Conservation (phyloP, 2,329 filamentous ascomycete genomes). For the Aotearoamyces nothofagi region DNA sequence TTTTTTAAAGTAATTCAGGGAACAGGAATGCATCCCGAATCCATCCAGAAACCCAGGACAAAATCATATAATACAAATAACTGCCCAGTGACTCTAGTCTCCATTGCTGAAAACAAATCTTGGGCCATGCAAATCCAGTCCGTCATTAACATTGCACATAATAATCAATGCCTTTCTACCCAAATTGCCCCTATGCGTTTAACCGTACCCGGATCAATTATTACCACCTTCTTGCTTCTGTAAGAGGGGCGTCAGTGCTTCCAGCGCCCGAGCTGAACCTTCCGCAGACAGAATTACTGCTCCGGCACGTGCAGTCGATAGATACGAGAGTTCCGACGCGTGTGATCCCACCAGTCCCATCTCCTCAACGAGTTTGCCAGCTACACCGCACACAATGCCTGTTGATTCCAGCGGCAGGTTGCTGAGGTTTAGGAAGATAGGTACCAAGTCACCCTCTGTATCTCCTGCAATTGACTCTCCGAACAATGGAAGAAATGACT, state of each 20-base stretch:
- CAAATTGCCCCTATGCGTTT: too few species aligned
- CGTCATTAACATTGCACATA: too few species aligned
- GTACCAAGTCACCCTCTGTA: conserved; percentile 57
- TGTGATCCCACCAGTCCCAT: conserved; percentile 26
- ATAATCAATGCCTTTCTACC: too few species aligned
- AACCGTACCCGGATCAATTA: too few species aligned
- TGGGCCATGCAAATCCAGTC: too few species aligned
- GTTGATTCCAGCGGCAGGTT: conserved; percentile 75
- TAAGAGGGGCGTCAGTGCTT: conserved; percentile 45
- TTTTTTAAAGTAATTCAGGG: too few species aligned
- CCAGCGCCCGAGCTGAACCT: conserved; percentile 58
- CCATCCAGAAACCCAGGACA: background rate
- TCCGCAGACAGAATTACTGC: conserved; percentile 73
- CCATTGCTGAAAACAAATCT: too few species aligned
- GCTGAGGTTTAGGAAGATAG: conserved; percentile 77
- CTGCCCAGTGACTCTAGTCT: background rate
- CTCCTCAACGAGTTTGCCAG: conserved; percentile 64
- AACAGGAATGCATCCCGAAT: too few species aligned
- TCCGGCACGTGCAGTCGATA: conserved; percentile 77
- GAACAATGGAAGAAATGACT: conserved; percentile 47
- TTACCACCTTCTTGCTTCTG: too few species aligned
- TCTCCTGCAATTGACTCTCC: conserved; percentile 64
- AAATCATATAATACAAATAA: background rate
- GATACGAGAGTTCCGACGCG: conserved; percentile 67
- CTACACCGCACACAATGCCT: conserved; percentile 89